Percentiles rank a stretch among this genome's conserved stretches.
These are phyloP conservation scores for Ustilago nuda DNA, from an alignment of 1,284 basidiomycete genomes.

Conservation along the genomic window DNA sequence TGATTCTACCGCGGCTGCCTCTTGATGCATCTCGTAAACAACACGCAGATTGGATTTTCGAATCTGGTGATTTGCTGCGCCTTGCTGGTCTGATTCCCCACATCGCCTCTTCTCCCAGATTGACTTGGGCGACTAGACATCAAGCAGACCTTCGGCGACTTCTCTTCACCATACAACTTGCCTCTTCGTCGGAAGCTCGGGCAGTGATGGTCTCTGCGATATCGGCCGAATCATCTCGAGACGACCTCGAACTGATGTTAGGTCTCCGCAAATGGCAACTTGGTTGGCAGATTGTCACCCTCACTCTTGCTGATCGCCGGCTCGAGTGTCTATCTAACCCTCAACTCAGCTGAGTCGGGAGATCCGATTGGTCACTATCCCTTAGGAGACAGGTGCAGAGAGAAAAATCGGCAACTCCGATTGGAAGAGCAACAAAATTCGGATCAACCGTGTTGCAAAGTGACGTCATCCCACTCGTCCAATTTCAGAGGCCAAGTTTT, in stretches of 20 bases:
- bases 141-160: background rate
- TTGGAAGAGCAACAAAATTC: background rate
- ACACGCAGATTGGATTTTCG: no score
- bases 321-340: background rate
- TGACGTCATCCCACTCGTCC: background rate
- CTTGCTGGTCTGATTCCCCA: background rate
- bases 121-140: background rate
- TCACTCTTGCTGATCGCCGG: background rate
- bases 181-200: background rate
- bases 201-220: background rate
- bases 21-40: conserved; percentile 1
- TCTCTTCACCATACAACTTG: background rate
- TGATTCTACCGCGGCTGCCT: conserved; percentile 1
- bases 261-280: background rate
- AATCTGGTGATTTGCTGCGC: background rate
- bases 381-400: no score
- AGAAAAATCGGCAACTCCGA: conserved; percentile 1
- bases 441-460: background rate
- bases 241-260: background rate
- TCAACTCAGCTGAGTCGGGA: background rate
- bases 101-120: background rate
- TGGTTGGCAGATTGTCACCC: conserved; percentile 2
- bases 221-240: background rate
- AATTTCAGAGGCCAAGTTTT: background rate
- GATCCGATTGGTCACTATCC: background rate